Percentiles rank a stretch among this genome's conserved stretches.
Evolutionary conservation across 176 grass and related monocot genomes (phyloP).

Genomic region (Oryza glumipatula): DNA sequence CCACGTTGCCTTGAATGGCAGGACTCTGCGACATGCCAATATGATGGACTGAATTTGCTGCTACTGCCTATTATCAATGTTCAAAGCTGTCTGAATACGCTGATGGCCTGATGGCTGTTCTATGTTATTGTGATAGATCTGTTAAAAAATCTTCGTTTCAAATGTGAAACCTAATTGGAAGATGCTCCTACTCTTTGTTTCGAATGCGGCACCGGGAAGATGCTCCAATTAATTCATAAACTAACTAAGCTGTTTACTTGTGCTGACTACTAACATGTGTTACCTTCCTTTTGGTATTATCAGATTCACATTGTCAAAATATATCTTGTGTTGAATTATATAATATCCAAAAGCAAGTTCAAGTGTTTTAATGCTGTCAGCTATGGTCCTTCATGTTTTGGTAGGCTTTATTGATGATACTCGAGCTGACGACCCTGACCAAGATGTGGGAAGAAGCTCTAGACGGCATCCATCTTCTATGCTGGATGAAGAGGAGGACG

Average conservation of each 20-base stretch:
- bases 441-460: conserved; percentile 41
- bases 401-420: conserved; percentile 75
- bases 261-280: neutral
- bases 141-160: neutral
- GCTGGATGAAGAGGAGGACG: conserved; percentile 53
- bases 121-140: neutral
- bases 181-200: neutral
- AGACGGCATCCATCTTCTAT: conserved; percentile 40
- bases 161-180: neutral
- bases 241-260: neutral
- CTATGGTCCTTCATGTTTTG: neutral
- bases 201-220: neutral
- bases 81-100: neutral
- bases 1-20: neutral
- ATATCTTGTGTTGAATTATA: neutral
- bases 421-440: conserved; percentile 44
- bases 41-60: neutral
- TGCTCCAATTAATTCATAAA: neutral
- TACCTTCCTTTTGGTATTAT: conserved; percentile 9
- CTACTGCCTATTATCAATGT: neutral
- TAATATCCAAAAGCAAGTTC: neutral
- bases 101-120: neutral
- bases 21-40: neutral
- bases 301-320: neutral
- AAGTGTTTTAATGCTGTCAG: neutral